phyloP scores from a whole-genome alignment of 1,284 basidiomycete genomes.

The Cryptococcus amylolentus region DNA sequence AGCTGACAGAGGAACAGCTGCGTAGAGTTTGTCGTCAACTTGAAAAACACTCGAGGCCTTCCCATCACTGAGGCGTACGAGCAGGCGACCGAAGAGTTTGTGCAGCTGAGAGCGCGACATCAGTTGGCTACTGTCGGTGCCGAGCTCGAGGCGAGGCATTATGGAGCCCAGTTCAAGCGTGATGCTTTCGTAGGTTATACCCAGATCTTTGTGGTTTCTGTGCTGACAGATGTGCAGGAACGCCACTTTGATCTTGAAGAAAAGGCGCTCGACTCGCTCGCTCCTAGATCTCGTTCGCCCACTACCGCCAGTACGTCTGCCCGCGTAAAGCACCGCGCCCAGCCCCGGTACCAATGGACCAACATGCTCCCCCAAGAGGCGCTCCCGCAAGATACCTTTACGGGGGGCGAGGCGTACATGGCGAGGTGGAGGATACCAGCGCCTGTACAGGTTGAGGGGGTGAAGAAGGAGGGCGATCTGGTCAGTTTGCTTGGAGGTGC shows the following conservation, averaged over 20 bases:
- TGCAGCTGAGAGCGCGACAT: conserved; percentile 76
- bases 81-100: conserved; percentile 76
- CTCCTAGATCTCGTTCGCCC: conserved; percentile 8
- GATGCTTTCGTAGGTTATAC: conserved; percentile 41
- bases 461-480: conserved; percentile 7
- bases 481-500: conserved; percentile 3
- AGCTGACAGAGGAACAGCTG: conserved; percentile 55
- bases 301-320: conserved; percentile 5
- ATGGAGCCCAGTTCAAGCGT: conserved; percentile 57
- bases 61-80: conserved; percentile 78
- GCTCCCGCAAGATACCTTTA: conserved; percentile 1
- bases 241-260: conserved; percentile 33
- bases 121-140: conserved; percentile 74
- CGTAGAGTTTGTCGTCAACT: conserved; percentile 72
- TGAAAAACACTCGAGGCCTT: conserved; percentile 63
- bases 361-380: conserved; percentile 18
- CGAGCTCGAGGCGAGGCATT: conserved; percentile 70
- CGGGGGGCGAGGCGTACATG: conserved; percentile 33
- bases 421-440: conserved; percentile 38
- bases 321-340: conserved; percentile 23
- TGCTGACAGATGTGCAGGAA: conserved; percentile 19
- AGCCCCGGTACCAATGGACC: conserved; percentile 37
- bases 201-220: background rate
- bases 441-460: conserved; percentile 7
- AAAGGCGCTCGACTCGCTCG: conserved; percentile 20